Evolutionary conservation across 1,284 basidiomycete species (phyloP).

Genomic region (Cryptococcus hybrid): DNA sequence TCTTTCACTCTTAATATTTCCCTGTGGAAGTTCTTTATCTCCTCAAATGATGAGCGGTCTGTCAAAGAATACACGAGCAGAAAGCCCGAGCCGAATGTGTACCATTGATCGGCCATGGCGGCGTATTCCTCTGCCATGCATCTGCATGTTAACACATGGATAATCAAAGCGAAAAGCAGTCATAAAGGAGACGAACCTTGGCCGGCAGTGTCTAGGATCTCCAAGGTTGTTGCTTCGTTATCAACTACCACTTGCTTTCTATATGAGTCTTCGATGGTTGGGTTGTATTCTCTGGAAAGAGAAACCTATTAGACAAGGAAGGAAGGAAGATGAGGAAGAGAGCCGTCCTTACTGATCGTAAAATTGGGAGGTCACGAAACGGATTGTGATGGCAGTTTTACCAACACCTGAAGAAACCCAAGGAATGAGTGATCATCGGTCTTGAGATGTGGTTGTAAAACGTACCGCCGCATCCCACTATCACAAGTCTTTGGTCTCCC

Average conservation of each 20-base stretch:
- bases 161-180: too few relatives aligned
- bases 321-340: not conserved
- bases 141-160: not conserved
- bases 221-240: slow-evolving; percentile 57
- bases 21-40: slow-evolving; percentile 54
- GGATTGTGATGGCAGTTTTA: slow-evolving; percentile 56
- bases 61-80: slow-evolving; percentile 59
- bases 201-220: slow-evolving; percentile 59
- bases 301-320: not conserved
- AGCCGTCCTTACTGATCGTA: slow-evolving; percentile 53
- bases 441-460: slow-evolving; percentile 28
- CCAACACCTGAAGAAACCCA: slow-evolving; percentile 48
- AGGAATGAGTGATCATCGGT: not conserved
- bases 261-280: slow-evolving; percentile 57
- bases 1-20: slow-evolving; percentile 56
- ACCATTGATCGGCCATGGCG: slow-evolving; percentile 60
- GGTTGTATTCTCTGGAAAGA: slow-evolving; percentile 50
- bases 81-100: slow-evolving; percentile 58
- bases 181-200: slow-evolving; percentile 33
- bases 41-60: slow-evolving; percentile 56
- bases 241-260: slow-evolving; percentile 56
- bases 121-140: slow-evolving; percentile 36
- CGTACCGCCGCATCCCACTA: slow-evolving; percentile 56
- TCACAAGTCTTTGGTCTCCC: slow-evolving; percentile 50
- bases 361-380: slow-evolving; percentile 53